Base-by-base conservation (phyloP, 164 flowering plant genomes). In the Vitis amurensis region DNA sequence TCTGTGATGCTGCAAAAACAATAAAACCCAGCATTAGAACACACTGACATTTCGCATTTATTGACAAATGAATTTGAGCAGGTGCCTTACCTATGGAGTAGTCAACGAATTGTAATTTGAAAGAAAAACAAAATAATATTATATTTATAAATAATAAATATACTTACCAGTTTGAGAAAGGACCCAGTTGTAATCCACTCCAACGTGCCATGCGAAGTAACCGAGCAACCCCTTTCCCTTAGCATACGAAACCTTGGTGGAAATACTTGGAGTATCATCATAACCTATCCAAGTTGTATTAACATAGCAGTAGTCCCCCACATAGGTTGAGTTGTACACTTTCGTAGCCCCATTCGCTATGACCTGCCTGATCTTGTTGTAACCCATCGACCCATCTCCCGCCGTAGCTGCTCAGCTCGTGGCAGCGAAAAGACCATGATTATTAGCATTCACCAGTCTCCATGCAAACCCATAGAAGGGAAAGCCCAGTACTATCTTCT, bases 381-480 rank as follows among this genome's bases (percentile, higher is more conserved):
- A 70, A 0, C 12, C 19, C 16, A 70, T 31, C 1, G 55, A 11
- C 8, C 68, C 73, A 27, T 47, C 48, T 1, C 58, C 55, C 11
- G 70, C 27, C 11, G 44, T 37, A 6, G 48, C 64, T 9, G 12
- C 69, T 4, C 69, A 69, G 3, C 1, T 2, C 6, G 70, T 70
- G 0, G 66, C 65, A 0, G 70, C 66, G 0, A 53, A 53, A 2
- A 72, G 4, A 3, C 66, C 60, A 8, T 65, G 10, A 9, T 9
- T 19, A 3, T 44, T 37, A 9, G 65, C 50, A 10, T 51, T 16
- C 44, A 6, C 0, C 2, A 72, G 59, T 30, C 0, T 14, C 75
- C 75, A 72, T 8, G 75, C 12, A 14, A 3, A 66, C 12, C 81
- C 79, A 19, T 67, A 69, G 14, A 66, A 79, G 2, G 81, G 81